Percentiles rank a stretch among this genome's conserved stretches.
Evolutionary conservation across 768 basidiomycete genomes (phyloP).

Genomic region (Hericium coralloides): DNA sequence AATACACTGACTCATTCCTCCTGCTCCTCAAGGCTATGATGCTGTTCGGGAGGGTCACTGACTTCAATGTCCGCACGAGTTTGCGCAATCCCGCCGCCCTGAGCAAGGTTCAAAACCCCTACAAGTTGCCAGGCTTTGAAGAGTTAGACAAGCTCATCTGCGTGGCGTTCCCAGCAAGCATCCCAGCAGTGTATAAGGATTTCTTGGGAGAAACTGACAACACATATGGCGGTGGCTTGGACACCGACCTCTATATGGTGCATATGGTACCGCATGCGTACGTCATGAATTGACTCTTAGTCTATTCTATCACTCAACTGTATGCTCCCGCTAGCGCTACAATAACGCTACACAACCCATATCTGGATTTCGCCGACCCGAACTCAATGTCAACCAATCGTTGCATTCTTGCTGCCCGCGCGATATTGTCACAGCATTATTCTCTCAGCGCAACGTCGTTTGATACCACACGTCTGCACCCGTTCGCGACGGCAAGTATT

Average conservation of each 20-base stretch:
- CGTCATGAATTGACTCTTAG: constrained; percentile 20
- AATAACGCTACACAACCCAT: constrained; percentile 81
- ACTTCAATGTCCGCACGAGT: constrained; percentile 72
- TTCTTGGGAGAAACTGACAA: constrained; percentile 53
- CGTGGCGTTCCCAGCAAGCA: constrained; percentile 56
- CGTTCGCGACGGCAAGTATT: constrained; percentile 63
- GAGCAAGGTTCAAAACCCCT: constrained; percentile 69
- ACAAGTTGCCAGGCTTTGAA: constrained; percentile 54
- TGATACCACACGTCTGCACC: constrained; percentile 72
- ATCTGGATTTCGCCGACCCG: constrained; percentile 65
- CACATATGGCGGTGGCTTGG: constrained; percentile 48
- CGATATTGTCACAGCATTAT: constrained; percentile 69
- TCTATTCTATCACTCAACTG: constrained; percentile 3
- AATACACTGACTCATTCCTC: constrained; percentile 76
- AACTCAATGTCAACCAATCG: constrained; percentile 58
- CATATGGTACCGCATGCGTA: constrained; percentile 83
- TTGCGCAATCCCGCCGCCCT: constrained; percentile 57
- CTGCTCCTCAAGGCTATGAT: constrained; percentile 77
- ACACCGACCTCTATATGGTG: constrained; percentile 83
- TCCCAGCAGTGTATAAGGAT: constrained; percentile 61
- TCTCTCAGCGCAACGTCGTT: constrained; percentile 74
- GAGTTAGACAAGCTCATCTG: constrained; percentile 63
- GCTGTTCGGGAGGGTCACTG: constrained; percentile 79
- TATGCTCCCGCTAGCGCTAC: constrained; percentile 46
- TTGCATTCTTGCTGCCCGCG: constrained; percentile 67